A percentile compares a stretch with the other conserved stretches of the same genome.
Conservation (phyloP, 805 yeast species). For the Yamadazyma olivae region DNA sequence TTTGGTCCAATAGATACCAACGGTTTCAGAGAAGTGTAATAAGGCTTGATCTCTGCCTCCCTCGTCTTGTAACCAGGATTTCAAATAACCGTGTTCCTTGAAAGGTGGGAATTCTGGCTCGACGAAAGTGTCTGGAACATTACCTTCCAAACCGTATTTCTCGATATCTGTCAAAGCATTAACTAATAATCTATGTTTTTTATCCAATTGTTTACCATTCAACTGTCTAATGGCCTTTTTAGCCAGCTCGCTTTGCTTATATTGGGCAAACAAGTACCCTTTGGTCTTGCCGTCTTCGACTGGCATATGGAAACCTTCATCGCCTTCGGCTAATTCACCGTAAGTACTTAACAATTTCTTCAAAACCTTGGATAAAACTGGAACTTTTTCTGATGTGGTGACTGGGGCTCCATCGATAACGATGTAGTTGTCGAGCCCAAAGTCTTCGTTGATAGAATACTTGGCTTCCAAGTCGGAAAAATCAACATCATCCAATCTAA, state of each 20-base stretch:
- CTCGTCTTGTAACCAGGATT: conserved; percentile 88
- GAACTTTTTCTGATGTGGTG: conserved; percentile 86
- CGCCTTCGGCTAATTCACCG: conserved; percentile 63
- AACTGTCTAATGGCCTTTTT: conserved; percentile 74
- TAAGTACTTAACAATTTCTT: conserved; percentile 73
- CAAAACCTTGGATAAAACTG: conserved; percentile 80
- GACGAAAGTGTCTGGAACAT: conserved; percentile 55
- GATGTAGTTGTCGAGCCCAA: conserved; percentile 70
- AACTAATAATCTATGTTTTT: conserved; percentile 83
- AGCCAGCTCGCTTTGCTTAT: conserved; percentile 62
- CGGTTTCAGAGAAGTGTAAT: conserved; percentile 73
- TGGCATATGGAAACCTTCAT: conserved; percentile 79
- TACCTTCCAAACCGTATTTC: conserved; percentile 65
- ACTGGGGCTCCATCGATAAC: conserved; percentile 95
- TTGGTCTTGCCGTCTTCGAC: conserved; percentile 73
- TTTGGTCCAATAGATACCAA: conserved; percentile 85
- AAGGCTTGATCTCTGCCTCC: conserved; percentile 88
- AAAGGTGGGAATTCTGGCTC: conserved; percentile 76
- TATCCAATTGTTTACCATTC: conserved; percentile 89
- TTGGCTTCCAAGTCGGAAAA: conserved; percentile 83
- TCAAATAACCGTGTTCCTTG: conserved; percentile 75
- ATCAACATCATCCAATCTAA: conserved; percentile 54
- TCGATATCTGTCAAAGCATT: conserved; percentile 83
- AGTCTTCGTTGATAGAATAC: conserved; percentile 55
- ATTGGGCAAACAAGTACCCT: conserved; percentile 86